Conservation (phyloP, 2,329 filamentous ascomycete genomes). For the Trichoderma sp. region DNA sequence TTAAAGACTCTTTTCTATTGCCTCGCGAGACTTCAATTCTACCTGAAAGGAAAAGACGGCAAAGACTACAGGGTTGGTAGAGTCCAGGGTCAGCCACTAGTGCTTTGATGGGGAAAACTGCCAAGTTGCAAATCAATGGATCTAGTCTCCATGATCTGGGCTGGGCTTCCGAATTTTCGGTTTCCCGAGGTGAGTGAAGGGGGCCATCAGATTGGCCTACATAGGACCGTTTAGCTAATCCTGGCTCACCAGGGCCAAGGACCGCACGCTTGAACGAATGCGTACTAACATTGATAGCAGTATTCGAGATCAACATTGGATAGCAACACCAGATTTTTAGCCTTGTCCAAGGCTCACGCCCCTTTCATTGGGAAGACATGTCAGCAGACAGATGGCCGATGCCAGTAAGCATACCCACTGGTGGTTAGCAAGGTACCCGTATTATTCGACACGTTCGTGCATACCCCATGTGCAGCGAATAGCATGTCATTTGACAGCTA, state of each 20-base stretch:
- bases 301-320: not conserved
- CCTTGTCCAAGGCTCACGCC: not conserved
- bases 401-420: not conserved
- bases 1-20: not conserved
- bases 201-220: not conserved
- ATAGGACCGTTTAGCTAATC: conserved; percentile 11
- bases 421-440: not conserved
- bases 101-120: not conserved
- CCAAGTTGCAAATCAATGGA: conserved; percentile 14
- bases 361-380: conserved; percentile 2
- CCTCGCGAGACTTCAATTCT: not conserved
- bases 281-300: not conserved
- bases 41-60: not conserved
- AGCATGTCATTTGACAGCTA: not conserved
- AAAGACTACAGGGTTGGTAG: not conserved
- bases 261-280: not conserved
- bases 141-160: conserved; percentile 8
- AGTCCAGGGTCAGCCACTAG: not conserved
- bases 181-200: not conserved
- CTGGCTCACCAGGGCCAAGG: not conserved
- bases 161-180: not conserved
- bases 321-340: not conserved
- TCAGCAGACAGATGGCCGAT: conserved; percentile 13
- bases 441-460: not conserved
- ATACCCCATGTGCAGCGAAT: not conserved